These are phyloP conservation scores for Sistotremastrum suecicum DNA, from an alignment of 768 basidiomycete species.

Conservation along the genomic window DNA sequence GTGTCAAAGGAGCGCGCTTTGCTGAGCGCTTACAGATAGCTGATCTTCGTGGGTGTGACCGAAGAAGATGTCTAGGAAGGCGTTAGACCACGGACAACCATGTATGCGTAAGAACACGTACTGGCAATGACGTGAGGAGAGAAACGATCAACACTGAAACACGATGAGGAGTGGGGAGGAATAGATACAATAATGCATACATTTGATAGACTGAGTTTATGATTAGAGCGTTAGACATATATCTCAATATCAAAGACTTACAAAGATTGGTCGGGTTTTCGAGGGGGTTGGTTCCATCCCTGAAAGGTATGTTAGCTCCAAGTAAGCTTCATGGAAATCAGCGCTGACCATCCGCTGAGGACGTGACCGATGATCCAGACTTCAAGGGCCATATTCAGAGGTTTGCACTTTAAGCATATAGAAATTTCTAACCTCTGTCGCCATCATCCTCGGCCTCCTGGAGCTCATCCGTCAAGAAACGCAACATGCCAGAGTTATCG, in stretches of 20 bases:
- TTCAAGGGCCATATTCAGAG: conserved; percentile 12
- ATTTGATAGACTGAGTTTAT: conserved; percentile 32
- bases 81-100: conserved; percentile 9
- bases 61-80: conserved; percentile 48
- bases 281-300: conserved; percentile 52
- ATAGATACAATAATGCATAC: conserved; percentile 13
- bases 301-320: not conserved
- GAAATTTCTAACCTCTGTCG: conserved; percentile 39
- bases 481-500: conserved; percentile 62
- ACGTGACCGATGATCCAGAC: conserved; percentile 46
- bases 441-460: conserved; percentile 68
- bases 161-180: conserved; percentile 14
- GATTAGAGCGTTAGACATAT: conserved; percentile 12
- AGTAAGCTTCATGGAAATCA: not conserved
- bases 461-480: conserved; percentile 64
- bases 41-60: conserved; percentile 71
- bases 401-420: not conserved
- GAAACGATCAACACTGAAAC: conserved; percentile 56
- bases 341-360: conserved; percentile 34
- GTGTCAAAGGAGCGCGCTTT: not conserved
- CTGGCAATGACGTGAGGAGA: conserved; percentile 68
- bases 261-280: conserved; percentile 56
- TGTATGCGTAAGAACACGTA: conserved; percentile 18
- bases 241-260: conserved; percentile 19
- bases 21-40: conserved; percentile 30